phyloP scores from a whole-genome alignment of 2,329 filamentous ascomycete species.

The Aspergillus sp. region DNA sequence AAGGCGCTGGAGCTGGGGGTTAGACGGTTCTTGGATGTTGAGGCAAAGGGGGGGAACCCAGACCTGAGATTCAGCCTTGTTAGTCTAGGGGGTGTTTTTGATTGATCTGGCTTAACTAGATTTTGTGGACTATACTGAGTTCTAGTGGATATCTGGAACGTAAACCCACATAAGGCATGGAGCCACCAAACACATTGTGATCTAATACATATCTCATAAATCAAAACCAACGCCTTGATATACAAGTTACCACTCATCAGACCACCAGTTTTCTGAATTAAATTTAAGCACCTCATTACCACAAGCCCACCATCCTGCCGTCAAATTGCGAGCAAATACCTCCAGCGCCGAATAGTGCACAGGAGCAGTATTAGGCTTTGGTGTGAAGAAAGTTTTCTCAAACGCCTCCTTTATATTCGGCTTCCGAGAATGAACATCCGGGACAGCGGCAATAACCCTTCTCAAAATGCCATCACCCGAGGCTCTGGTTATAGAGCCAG shows the following conservation, averaged over 20 bases:
- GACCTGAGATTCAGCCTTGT: slow-evolving; percentile 64
- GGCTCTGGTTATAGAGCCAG: not conserved
- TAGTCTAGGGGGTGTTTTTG: slow-evolving; percentile 57
- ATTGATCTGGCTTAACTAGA: slow-evolving; percentile 43
- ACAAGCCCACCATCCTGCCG: slow-evolving; percentile 62
- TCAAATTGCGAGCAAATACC: slow-evolving; percentile 60
- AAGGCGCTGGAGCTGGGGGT: slow-evolving; percentile 72
- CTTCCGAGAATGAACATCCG: slow-evolving; percentile 66
- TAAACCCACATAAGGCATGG: not conserved
- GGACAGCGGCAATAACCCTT: slow-evolving; percentile 58
- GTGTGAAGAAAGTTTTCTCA: slow-evolving; percentile 46
- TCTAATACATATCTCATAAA: not conserved
- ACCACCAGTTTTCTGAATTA: slow-evolving; percentile 57
- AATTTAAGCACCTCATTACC: slow-evolving; percentile 64
- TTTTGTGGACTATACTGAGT: not conserved
- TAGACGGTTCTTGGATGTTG: slow-evolving; percentile 58
- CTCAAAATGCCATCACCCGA: slow-evolving; percentile 32
- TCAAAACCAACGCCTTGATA: not conserved
- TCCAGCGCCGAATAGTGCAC: slow-evolving; percentile 54
- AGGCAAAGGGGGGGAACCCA: slow-evolving; percentile 56
- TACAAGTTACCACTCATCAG: slow-evolving; percentile 9
- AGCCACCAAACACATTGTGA: not conserved
- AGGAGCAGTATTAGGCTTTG: not conserved
- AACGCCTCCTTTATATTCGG: slow-evolving; percentile 59
- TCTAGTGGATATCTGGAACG: not conserved